These are phyloP conservation scores for Phyllachora maydis DNA, from an alignment of 2,329 filamentous ascomycete species.

Conservation along the genomic window DNA sequence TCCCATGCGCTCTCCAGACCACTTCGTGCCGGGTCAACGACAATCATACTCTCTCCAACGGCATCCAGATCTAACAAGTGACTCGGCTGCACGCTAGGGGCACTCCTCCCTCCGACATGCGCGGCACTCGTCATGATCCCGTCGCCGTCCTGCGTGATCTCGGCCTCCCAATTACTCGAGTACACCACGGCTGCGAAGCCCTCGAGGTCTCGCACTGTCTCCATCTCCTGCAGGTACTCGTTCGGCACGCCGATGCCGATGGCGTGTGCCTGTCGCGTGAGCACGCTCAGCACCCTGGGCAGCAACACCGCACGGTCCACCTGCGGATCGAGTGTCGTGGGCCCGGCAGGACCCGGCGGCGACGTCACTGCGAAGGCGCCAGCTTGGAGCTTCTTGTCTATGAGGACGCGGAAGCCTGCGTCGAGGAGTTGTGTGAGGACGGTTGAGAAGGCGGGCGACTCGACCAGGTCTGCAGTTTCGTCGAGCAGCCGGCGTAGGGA, in stretches of 20 bases:
- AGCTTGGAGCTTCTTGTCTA: conserved; percentile 62
- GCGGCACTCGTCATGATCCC: conserved; percentile 15
- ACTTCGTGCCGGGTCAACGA: conserved; percentile 23
- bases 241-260: conserved; percentile 65
- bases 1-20: conserved; percentile 52
- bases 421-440: conserved; percentile 77
- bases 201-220: conserved; percentile 54
- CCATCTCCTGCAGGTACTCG: conserved; percentile 55
- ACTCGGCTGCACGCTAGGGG: conserved; percentile 6
- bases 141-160: conserved; percentile 30
- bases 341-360: no score
- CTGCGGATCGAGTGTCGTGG: conserved; percentile 4
- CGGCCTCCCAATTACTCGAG: conserved; percentile 60
- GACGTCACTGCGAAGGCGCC: conserved; percentile 61
- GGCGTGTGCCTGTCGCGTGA: conserved; percentile 75
- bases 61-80: conserved; percentile 7
- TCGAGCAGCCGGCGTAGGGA: conserved; percentile 71
- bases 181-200: conserved; percentile 78
- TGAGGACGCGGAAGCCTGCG: conserved; percentile 63
- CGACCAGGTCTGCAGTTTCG: conserved; percentile 87
- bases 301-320: conserved; percentile 32
- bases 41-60: conserved; percentile 28
- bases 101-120: not conserved
- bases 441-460: conserved; percentile 77
- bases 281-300: conserved; percentile 72